Conservation (phyloP, 306 rosid species). For the Quercus cerris region DNA sequence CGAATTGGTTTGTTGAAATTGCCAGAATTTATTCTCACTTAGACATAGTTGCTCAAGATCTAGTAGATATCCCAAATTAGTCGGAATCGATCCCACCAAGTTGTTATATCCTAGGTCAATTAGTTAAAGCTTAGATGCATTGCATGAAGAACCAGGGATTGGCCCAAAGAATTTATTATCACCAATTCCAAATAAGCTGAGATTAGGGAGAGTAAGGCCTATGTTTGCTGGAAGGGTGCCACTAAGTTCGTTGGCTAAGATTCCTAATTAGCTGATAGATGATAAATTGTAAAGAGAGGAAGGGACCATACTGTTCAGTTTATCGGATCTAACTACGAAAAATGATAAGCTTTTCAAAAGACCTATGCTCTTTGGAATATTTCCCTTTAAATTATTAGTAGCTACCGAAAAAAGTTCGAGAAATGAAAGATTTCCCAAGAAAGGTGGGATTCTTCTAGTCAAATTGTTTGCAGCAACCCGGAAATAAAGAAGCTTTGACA, state of each 20-base stretch:
- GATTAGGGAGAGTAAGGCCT: slow-evolving; percentile 32
- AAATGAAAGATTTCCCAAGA: background rate
- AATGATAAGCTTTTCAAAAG: no score
- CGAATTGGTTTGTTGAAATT: no score
- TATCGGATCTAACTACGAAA: no score
- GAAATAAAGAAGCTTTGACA: background rate
- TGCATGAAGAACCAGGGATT: no score
- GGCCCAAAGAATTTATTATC: no score
- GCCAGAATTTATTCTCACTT: no score
- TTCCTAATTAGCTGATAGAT: background rate
- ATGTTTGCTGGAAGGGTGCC: slow-evolving; percentile 27
- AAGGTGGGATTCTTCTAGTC: slow-evolving; percentile 26
- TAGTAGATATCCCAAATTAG: no score
- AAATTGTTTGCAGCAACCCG: background rate
- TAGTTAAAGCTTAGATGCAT: background rate
- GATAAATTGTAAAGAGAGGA: slow-evolving; percentile 30
- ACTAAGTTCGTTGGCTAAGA: background rate
- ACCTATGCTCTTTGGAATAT: no score
- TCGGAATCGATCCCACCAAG: background rate
- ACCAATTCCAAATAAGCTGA: background rate
- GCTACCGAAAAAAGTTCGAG: no score
- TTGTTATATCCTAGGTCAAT: background rate
- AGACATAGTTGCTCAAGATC: no score
- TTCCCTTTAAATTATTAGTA: no score
- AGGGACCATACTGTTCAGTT: no score